These are phyloP conservation scores for Crithidia expoeki DNA, from an alignment of 208 protist genomes.

Conservation along the genomic window DNA sequence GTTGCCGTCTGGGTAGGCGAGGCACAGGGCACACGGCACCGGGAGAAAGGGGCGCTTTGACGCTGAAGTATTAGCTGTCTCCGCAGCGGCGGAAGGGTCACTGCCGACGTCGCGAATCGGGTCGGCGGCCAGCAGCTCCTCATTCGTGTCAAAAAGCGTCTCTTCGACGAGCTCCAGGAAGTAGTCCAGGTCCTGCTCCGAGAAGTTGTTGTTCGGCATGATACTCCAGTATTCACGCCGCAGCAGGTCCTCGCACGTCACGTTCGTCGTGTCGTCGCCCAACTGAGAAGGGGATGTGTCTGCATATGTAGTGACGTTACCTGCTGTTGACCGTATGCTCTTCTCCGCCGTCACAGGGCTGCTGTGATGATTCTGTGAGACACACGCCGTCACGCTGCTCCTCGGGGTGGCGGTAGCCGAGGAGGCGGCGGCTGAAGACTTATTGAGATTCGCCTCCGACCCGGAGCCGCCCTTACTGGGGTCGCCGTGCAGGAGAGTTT, in stretches of 20 bases:
- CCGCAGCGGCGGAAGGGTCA: neutral
- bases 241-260: constrained; percentile 9
- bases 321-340: neutral
- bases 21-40: constrained; percentile 80
- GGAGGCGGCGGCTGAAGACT: neutral
- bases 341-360: neutral
- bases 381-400: neutral
- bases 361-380: neutral
- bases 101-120: constrained; percentile 16
- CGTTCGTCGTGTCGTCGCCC: constrained; percentile 2
- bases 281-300: neutral
- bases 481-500: constrained; percentile 21
- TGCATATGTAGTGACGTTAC: neutral
- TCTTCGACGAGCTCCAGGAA: constrained; percentile 70
- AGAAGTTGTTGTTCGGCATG: constrained; percentile 69
- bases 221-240: constrained; percentile 50
- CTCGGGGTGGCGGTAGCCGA: neutral
- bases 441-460: constrained; percentile 12
- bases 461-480: neutral
- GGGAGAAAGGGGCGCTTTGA: constrained; percentile 45
- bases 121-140: constrained; percentile 52
- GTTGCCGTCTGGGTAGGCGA: constrained; percentile 77
- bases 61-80: neutral
- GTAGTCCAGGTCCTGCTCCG: constrained; percentile 70
- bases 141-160: constrained; percentile 61